Evolutionary conservation across 139 green algal genomes (phyloP).

Genomic region (Desmodesmus armatus): DNA sequence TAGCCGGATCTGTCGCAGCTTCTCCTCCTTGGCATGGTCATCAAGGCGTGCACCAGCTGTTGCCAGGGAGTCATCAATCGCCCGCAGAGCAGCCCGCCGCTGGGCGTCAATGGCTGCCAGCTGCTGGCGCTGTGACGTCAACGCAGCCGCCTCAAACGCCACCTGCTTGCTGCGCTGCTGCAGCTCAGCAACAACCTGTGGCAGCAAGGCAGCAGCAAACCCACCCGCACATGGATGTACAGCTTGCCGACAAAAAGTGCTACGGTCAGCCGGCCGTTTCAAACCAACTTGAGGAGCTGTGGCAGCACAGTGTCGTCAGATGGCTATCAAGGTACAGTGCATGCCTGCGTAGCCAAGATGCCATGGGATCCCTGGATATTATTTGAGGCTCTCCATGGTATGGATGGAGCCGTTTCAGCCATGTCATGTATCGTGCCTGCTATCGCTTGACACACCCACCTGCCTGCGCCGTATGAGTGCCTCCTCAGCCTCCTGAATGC

Average conservation of each 20-base stretch:
- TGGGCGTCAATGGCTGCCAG: constrained; percentile 63
- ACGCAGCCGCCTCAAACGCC: constrained; percentile 37
- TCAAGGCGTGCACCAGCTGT: constrained; percentile 63
- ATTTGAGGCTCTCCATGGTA: too few species aligned
- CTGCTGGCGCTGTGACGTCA: constrained; percentile 61
- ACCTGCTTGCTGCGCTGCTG: constrained; percentile 57
- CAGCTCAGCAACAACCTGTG: constrained; percentile 65
- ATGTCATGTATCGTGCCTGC: neutral
- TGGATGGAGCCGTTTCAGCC: too few species aligned
- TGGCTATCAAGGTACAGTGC: too few species aligned
- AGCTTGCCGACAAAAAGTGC: too few species aligned
- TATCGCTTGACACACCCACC: too few species aligned
- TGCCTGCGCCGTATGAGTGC: constrained; percentile 58
- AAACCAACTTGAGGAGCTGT: too few species aligned
- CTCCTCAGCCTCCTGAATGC: constrained; percentile 67
- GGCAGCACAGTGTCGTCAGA: too few species aligned
- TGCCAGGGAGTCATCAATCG: constrained; percentile 45
- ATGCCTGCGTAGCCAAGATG: too few species aligned
- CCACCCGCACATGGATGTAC: neutral
- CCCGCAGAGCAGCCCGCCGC: constrained; percentile 18
- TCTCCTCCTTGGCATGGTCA: constrained; percentile 73
- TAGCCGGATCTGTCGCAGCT: constrained; percentile 66
- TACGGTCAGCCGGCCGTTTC: too few species aligned
- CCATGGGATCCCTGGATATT: too few species aligned
- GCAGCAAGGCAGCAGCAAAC: constrained; percentile 12